A percentile compares a stretch with the other conserved stretches of the same genome.
Evolutionary conservation across 1,139 yeast species (phyloP).

Genomic region (Blastobotrys buckinghamii): DNA sequence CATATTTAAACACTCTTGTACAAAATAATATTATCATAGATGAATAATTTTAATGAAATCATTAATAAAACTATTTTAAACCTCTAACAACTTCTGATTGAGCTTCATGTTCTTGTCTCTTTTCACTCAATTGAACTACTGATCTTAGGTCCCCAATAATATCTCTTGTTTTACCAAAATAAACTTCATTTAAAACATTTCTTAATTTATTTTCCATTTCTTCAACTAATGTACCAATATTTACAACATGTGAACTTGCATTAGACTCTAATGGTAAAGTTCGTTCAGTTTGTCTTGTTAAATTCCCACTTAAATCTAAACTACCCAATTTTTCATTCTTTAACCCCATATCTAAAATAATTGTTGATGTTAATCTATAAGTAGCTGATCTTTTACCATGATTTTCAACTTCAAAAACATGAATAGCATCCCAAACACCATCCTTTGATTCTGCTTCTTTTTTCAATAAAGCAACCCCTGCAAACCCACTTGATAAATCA

Average conservation of each 20-base stretch:
- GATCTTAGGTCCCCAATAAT: conserved; percentile 69
- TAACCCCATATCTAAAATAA: conserved; percentile 61
- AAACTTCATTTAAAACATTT: conserved; percentile 84
- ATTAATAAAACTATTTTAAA: conserved; percentile 15
- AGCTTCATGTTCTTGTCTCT: conserved; percentile 27
- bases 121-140: conserved; percentile 28
- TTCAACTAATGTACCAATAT: conserved; percentile 80
- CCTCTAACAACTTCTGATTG: conserved; percentile 31
- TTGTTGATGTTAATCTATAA: conserved; percentile 82
- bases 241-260: conserved; percentile 68
- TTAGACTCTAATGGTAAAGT: conserved; percentile 37
- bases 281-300: conserved; percentile 68
- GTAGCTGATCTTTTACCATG: conserved; percentile 43
- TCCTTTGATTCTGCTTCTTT: conserved; percentile 42
- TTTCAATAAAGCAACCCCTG: conserved; percentile 86
- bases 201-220: conserved; percentile 85
- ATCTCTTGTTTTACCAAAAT: conserved; percentile 91
- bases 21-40: background rate
- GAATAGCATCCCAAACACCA: conserved; percentile 88
- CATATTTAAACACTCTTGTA: conserved; percentile 1
- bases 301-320: conserved; percentile 68
- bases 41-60: background rate
- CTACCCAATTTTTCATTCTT: conserved; percentile 29
- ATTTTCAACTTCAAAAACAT: conserved; percentile 74
- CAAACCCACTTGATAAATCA: conserved; percentile 47